Evolutionary conservation across 305 asterid species (phyloP).

Genomic region (Andrographis paniculata): DNA sequence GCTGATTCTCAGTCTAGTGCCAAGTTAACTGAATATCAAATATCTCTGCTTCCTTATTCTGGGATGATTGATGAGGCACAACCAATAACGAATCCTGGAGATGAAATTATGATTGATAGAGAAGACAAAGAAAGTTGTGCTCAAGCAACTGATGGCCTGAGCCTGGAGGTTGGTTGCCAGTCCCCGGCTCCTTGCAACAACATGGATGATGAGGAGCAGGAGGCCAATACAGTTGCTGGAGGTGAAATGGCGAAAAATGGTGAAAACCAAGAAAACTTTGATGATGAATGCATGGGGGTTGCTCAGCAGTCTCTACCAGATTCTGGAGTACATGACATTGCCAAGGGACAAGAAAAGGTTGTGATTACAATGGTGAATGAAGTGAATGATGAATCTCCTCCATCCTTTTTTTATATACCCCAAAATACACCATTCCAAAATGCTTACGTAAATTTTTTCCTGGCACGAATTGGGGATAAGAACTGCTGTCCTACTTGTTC

Average conservation of each 20-base stretch:
- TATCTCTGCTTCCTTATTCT: background rate
- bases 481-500: conserved; percentile 45
- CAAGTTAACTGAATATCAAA: background rate
- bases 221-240: conserved; percentile 12
- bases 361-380: conserved; percentile 45
- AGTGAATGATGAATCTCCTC: conserved; percentile 39
- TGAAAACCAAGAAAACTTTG: conserved; percentile 14
- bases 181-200: conserved; percentile 11
- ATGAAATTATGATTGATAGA: background rate
- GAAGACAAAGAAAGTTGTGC: background rate
- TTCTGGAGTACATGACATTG: conserved; percentile 34
- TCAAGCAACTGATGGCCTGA: background rate
- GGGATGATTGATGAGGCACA: background rate
- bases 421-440: conserved; percentile 47
- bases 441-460: conserved; percentile 42
- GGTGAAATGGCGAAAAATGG: conserved; percentile 13
- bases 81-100: background rate
- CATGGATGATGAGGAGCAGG: conserved; percentile 14
- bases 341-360: conserved; percentile 56
- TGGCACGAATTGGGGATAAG: conserved; percentile 43
- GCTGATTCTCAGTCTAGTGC: conserved; percentile 14
- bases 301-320: conserved; percentile 22
- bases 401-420: conserved; percentile 46
- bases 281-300: conserved; percentile 26
- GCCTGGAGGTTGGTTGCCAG: background rate